Evolutionary conservation across 176 grass and related monocot genomes (phyloP).

Genomic region (Zea luxurians): DNA sequence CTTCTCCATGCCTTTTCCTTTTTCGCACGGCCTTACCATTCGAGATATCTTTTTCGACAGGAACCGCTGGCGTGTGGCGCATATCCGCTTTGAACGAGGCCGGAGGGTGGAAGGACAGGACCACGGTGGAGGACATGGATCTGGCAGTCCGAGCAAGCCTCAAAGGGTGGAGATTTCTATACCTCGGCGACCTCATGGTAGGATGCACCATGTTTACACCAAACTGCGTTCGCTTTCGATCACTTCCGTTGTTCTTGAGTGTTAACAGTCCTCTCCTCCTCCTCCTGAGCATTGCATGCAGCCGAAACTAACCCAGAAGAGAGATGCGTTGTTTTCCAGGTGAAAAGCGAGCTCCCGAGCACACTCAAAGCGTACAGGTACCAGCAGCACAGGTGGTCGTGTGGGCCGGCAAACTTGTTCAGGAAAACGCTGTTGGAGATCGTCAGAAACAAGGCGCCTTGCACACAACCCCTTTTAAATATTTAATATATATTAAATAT

Average conservation of each 20-base stretch:
- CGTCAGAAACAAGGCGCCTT: conserved; percentile 63
- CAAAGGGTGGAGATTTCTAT: conserved; percentile 79
- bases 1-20: neutral
- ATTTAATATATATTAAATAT: neutral
- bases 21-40: neutral
- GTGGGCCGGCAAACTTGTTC: conserved; percentile 71
- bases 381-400: conserved; percentile 89
- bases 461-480: neutral
- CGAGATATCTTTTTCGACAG: conserved; percentile 36
- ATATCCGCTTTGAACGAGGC: conserved; percentile 68
- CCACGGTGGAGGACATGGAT: conserved; percentile 88
- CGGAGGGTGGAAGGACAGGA: conserved; percentile 78
- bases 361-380: conserved; percentile 69
- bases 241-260: neutral
- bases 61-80: conserved; percentile 71
- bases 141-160: conserved; percentile 70
- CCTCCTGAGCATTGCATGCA: neutral
- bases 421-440: conserved; percentile 87
- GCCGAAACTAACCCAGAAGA: neutral
- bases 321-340: conserved; percentile 33
- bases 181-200: conserved; percentile 68
- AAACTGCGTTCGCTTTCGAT: neutral
- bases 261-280: too few relatives aligned
- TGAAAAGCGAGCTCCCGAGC: conserved; percentile 85
- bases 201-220: conserved; percentile 1